phyloP scores from a whole-genome alignment of 1,284 basidiomycete species.

The Ganoderma multipileum region DNA sequence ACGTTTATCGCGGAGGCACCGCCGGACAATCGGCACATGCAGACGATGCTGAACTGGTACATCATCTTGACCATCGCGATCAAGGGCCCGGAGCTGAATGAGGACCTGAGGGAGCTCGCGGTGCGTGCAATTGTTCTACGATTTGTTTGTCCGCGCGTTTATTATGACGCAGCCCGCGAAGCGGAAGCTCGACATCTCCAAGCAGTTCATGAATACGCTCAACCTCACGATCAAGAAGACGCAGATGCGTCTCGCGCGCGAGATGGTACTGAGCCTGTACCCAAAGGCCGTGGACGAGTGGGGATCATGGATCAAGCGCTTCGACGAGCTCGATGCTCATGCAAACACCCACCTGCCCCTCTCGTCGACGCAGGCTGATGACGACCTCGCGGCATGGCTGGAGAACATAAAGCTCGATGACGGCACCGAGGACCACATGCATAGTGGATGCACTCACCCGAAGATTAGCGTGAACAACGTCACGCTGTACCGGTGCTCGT shows the following conservation, averaged over 20 bases:
- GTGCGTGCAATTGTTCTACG: conserved; percentile 40
- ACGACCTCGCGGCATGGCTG: conserved; percentile 64
- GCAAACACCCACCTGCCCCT: conserved; percentile 34
- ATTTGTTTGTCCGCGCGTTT: background rate
- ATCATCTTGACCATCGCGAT: conserved; percentile 58
- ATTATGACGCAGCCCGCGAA: conserved; percentile 45
- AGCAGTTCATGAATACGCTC: conserved; percentile 55
- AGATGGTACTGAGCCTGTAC: conserved; percentile 53
- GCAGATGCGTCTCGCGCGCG: conserved; percentile 54
- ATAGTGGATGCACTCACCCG: conserved; percentile 42
- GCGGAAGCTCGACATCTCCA: conserved; percentile 53
- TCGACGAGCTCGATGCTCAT: conserved; percentile 39
- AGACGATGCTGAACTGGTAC: conserved; percentile 62
- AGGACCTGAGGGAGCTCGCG: conserved; percentile 55
- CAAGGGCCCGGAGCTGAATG: conserved; percentile 54
- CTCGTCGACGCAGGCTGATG: conserved; percentile 49
- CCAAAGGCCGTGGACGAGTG: conserved; percentile 51
- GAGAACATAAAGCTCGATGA: conserved; percentile 54
- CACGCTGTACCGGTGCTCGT: conserved; percentile 59
- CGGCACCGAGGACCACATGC: conserved; percentile 35
- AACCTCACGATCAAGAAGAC: conserved; percentile 53
- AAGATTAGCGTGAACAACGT: conserved; percentile 53
- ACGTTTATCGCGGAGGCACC: conserved; percentile 60
- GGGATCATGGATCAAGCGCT: conserved; percentile 47
- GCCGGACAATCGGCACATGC: conserved; percentile 66